Percentiles rank a stretch among this genome's conserved stretches.
Evolutionary conservation across 2,329 filamentous ascomycete species (phyloP).

Genomic region (Beauveria asiatica): DNA sequence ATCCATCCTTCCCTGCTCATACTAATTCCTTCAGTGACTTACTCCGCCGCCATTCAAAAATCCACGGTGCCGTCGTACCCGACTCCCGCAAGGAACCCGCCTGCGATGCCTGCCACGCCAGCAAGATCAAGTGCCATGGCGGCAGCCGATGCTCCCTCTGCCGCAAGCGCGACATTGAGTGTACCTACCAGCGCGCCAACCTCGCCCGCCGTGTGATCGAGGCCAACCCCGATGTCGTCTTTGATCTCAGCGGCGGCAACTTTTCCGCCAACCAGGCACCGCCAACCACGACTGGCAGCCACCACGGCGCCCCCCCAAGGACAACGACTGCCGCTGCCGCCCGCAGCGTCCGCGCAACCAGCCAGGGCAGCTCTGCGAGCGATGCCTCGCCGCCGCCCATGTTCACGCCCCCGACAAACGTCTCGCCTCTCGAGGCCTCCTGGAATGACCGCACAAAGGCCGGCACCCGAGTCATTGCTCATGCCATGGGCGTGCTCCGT

Average conservation of each 20-base stretch:
- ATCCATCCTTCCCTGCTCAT: not conserved
- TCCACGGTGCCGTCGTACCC: conserved; percentile 23
- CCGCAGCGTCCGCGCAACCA: not conserved
- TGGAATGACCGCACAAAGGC: conserved; percentile 9
- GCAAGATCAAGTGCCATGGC: conserved; percentile 37
- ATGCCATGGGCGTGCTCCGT: conserved; percentile 2
- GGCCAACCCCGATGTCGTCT: conserved; percentile 2
- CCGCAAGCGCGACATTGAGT: conserved; percentile 28
- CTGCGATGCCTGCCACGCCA: conserved; percentile 35
- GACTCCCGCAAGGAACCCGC: conserved; percentile 29
- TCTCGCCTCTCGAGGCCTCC: not conserved
- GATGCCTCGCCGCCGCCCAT: not conserved
- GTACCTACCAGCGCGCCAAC: conserved; percentile 25
- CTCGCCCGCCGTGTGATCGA: conserved; percentile 4
- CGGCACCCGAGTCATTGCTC: conserved; percentile 3
- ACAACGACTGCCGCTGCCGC: not conserved
- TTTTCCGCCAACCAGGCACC: not conserved
- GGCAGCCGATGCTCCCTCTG: conserved; percentile 31
- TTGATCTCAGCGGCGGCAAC: conserved; percentile 8
- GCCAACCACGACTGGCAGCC: not conserved
- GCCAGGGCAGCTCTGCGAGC: not conserved
- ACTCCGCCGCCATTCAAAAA: conserved; percentile 29
- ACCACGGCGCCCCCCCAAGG: not conserved
- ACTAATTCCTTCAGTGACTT: conserved; percentile 22
- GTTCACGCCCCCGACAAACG: not conserved